Conservation (phyloP, 1,284 basidiomycete species). For the Stygiomarasmius scandens region DNA sequence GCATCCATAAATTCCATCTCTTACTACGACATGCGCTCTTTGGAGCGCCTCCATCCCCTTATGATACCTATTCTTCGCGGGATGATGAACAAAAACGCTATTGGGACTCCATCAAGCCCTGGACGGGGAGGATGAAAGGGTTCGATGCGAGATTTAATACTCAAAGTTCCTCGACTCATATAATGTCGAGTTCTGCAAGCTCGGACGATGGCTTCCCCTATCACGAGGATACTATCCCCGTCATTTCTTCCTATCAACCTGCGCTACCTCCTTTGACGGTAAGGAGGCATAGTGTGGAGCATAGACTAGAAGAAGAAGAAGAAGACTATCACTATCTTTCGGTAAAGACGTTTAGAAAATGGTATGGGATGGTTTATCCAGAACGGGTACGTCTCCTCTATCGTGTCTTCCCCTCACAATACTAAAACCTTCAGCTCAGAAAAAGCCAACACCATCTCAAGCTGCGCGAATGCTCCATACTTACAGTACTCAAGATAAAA, state of each 20-base stretch:
- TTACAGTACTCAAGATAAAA: neutral
- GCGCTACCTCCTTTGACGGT: slow-evolving; percentile 17
- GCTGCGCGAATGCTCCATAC: neutral
- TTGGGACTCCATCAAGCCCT: neutral
- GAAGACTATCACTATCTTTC: slow-evolving; percentile 17
- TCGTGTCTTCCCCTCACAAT: neutral
- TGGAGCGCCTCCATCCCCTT: too few relatives aligned
- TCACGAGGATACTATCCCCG: slow-evolving; percentile 7
- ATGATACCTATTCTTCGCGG: neutral
- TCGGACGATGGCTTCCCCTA: too few relatives aligned
- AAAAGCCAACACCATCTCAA: neutral
- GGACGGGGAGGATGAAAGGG: neutral
- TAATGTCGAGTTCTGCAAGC: too few relatives aligned
- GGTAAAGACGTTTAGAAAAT: slow-evolving; percentile 20
- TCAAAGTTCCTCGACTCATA: too few relatives aligned
- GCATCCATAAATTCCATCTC: too few relatives aligned
- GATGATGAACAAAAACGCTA: neutral
- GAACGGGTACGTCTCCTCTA: slow-evolving; percentile 16
- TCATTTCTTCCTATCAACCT: slow-evolving; percentile 19
- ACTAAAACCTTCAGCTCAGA: neutral
- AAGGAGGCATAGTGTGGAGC: neutral
- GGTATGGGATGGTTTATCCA: slow-evolving; percentile 25
- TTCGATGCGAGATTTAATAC: neutral
- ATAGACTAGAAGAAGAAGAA: neutral
- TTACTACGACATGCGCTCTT: too few relatives aligned